Base-by-base conservation (phyloP, 192 early-diverging fungal species). In the Podila epigama region DNA sequence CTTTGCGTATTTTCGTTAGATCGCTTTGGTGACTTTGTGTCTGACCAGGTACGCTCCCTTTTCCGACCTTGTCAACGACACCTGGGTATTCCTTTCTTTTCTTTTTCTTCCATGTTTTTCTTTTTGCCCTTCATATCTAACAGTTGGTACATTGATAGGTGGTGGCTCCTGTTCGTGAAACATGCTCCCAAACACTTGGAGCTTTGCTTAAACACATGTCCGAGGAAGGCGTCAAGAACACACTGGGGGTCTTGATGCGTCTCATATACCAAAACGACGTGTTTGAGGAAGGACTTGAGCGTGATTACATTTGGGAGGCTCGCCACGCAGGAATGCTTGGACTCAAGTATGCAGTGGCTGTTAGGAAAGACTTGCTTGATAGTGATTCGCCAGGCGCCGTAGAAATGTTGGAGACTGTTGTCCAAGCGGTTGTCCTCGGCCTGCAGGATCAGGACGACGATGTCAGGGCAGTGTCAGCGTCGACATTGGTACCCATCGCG, bases 11-110 rank as follows among this genome's bases (percentile, higher is more conserved):
- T 99, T 64, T 90, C 93, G 6, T 81, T 98, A 60, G 98, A 99
- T 79, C 87, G 96, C 20, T 99, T 99, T 75, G 94, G 92, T 7
- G 98, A 99, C 82, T 99, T 96, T 81, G 93, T 96, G 22, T 91
- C 93, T 7, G 97, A 98, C 79, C 94, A 95, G 68, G 81, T 83
- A 75, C 10, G n/a, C 4, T 13, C 10, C 0, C 33, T 28, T 15
- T 18, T 41, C 39, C 11, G n/a, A n/a, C n/a, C n/a, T n/a, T n/a
- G n/a, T n/a, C n/a, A n/a, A n/a, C n/a, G n/a, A n/a, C n/a, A n/a
- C n/a, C n/a, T n/a, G n/a, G n/a, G n/a, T n/a, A n/a, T n/a, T n/a
- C n/a, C n/a, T n/a, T n/a, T n/a, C n/a, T n/a, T n/a, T n/a, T n/a
- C n/a, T n/a, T n/a, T n/a, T n/a, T n/a, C n/a, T n/a, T n/a, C n/a